These are phyloP conservation scores for Hypoxylon sp. DNA, from an alignment of 2,329 filamentous ascomycete species.

Conservation along the genomic window DNA sequence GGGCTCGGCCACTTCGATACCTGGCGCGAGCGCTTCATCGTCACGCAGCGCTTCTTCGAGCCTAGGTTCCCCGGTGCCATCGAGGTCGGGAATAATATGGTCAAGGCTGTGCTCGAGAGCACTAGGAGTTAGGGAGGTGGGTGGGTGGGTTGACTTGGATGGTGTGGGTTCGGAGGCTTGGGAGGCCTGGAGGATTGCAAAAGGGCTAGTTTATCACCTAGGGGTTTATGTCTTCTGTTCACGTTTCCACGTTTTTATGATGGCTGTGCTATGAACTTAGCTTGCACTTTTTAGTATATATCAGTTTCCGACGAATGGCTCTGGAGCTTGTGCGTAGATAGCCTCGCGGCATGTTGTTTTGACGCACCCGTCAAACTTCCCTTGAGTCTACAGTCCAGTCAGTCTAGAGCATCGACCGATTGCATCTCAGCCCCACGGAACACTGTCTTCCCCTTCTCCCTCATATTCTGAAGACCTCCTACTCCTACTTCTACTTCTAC, in stretches of 20 bases:
- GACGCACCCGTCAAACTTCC: no score
- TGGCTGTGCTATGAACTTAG: no score
- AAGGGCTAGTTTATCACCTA: no score
- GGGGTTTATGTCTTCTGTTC: no score
- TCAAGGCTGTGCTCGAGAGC: constrained; percentile 91
- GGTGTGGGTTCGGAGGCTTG: neutral
- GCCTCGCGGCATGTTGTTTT: no score
- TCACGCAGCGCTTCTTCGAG: constrained; percentile 91
- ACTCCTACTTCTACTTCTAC: no score
- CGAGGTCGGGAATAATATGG: constrained; percentile 94
- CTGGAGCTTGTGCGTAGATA: neutral
- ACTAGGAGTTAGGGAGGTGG: constrained; percentile 58
- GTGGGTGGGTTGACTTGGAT: neutral
- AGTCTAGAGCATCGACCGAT: no score
- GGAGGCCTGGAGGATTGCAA: neutral
- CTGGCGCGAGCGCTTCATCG: constrained; percentile 90
- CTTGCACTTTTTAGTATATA: neutral
- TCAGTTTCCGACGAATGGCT: neutral
- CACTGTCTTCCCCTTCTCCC: no score
- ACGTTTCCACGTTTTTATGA: no score
- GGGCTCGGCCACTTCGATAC: constrained; percentile 91
- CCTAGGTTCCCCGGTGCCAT: constrained; percentile 89
- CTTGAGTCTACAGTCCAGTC: no score
- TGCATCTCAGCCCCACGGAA: no score
- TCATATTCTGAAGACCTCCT: no score